Conservation (phyloP, 495 filamentous ascomycete genomes). For the Aspergillus campestris region DNA sequence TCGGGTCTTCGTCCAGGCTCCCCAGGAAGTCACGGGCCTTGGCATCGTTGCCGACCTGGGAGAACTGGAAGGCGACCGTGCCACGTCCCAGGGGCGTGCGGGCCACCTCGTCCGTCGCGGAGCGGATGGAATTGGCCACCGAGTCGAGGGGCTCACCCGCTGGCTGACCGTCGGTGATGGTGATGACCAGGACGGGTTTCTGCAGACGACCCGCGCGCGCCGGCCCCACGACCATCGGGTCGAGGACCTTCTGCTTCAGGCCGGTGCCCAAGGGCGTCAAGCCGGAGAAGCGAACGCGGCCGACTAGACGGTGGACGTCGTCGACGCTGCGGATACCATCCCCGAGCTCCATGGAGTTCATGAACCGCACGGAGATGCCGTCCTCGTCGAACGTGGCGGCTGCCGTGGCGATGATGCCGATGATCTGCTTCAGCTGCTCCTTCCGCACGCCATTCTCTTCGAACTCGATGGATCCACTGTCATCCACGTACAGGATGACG, state of each 20-base stretch:
- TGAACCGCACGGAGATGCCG: conserved; percentile 62
- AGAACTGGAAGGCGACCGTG: conserved; percentile 61
- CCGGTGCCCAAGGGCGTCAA: conserved; percentile 60
- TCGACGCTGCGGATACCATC: conserved; percentile 49
- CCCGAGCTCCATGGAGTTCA: conserved; percentile 47
- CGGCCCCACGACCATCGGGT: conserved; percentile 46
- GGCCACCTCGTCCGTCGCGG: conserved; percentile 36
- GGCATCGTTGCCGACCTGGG: conserved; percentile 63
- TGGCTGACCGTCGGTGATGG: conserved; percentile 62
- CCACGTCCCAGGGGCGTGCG: conserved; percentile 41
- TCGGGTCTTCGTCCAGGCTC: conserved; percentile 54
- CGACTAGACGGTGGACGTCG: conserved; percentile 51
- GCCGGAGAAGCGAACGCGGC: conserved; percentile 53
- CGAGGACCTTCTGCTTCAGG: conserved; percentile 53
- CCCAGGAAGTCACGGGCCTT: conserved; percentile 56
- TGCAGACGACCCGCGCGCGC: conserved; percentile 41
- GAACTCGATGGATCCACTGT: conserved; percentile 65
- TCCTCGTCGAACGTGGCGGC: conserved; percentile 64
- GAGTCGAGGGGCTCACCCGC: conserved; percentile 43
- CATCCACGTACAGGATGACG: conserved; percentile 61
- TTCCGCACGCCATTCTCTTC: conserved; percentile 58
- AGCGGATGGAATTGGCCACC: conserved; percentile 44
- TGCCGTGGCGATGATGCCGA: conserved; percentile 52
- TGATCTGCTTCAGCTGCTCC: conserved; percentile 54
- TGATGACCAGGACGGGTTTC: conserved; percentile 63